Conservation (phyloP, 192 early-diverging fungal species). For the Linnemannia zychae region DNA sequence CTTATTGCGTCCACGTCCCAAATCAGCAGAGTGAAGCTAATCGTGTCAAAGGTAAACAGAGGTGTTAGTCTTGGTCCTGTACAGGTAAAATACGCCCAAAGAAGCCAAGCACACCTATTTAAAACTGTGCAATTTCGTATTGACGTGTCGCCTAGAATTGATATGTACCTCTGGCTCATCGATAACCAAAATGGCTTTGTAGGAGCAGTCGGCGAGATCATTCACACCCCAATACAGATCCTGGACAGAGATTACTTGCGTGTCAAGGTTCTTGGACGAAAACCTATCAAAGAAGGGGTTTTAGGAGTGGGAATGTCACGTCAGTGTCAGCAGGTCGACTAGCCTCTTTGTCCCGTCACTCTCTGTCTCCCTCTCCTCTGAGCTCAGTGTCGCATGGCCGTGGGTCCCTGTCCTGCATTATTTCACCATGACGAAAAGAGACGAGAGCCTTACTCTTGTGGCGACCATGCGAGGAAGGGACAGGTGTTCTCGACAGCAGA, state of each 20-base stretch:
- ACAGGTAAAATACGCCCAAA: background rate
- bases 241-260: slow-evolving; percentile 44
- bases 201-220: slow-evolving; percentile 45
- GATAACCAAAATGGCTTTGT: slow-evolving; percentile 50
- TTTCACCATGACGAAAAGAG: no score
- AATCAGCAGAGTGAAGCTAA: slow-evolving; percentile 48
- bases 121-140: background rate
- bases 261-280: slow-evolving; percentile 1
- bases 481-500: slow-evolving; percentile 45
- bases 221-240: slow-evolving; percentile 30
- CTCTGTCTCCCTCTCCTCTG: no score
- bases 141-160: background rate
- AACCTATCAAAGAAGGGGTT: background rate
- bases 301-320: background rate
- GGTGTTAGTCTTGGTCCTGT: background rate
- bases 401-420: background rate
- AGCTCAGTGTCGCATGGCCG: background rate
- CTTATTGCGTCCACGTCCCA: slow-evolving; percentile 39
- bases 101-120: background rate
- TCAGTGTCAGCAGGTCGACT: background rate
- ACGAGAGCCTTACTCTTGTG: slow-evolving; percentile 33
- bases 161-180: slow-evolving; percentile 43
- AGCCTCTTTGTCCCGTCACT: background rate
- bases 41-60: background rate
- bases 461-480: slow-evolving; percentile 53